Percentiles rank a stretch among this genome's conserved stretches.
Conservation (phyloP, 768 basidiomycete genomes). For the Agaricus blazei region DNA sequence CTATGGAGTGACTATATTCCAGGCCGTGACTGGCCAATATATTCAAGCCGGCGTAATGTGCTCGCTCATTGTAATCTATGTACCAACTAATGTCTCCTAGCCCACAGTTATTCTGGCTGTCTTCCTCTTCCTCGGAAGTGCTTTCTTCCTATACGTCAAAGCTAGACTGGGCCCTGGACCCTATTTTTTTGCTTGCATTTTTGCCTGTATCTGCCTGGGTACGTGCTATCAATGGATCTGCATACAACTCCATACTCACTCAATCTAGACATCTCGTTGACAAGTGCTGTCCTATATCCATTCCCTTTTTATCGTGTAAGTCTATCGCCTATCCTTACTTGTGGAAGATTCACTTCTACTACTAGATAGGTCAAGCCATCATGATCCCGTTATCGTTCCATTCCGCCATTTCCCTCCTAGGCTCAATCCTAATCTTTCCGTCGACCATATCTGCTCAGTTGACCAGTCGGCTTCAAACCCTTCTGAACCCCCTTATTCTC, state of each 20-base stretch:
- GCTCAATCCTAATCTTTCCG: slow-evolving; percentile 57
- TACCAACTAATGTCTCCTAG: slow-evolving; percentile 19
- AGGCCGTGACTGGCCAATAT: slow-evolving; percentile 47
- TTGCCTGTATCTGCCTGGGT: slow-evolving; percentile 61
- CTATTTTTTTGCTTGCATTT: slow-evolving; percentile 47
- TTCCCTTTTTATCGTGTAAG: slow-evolving; percentile 55
- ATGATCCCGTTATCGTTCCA: slow-evolving; percentile 58
- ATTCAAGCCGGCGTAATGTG: slow-evolving; percentile 42
- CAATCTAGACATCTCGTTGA: slow-evolving; percentile 49
- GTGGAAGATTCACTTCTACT: not conserved
- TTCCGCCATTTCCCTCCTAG: slow-evolving; percentile 46
- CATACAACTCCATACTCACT: not conserved
- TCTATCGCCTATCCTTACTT: not conserved
- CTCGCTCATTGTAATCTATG: not conserved
- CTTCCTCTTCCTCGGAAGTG: slow-evolving; percentile 60
- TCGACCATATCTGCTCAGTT: slow-evolving; percentile 57
- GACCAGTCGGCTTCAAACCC: slow-evolving; percentile 39
- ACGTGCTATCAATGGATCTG: slow-evolving; percentile 10
- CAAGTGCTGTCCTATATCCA: slow-evolving; percentile 56
- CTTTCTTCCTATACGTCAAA: slow-evolving; percentile 53
- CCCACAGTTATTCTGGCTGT: slow-evolving; percentile 55
- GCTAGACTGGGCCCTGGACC: slow-evolving; percentile 61
- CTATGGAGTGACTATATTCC: slow-evolving; percentile 28
- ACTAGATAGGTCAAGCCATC: slow-evolving; percentile 43
- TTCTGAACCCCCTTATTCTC: slow-evolving; percentile 43